A percentile compares a stretch with the other conserved stretches of the same genome.
Evolutionary conservation across 2,329 filamentous ascomycete genomes (phyloP).

Genomic region (Graphiopsis chlorocephala): DNA sequence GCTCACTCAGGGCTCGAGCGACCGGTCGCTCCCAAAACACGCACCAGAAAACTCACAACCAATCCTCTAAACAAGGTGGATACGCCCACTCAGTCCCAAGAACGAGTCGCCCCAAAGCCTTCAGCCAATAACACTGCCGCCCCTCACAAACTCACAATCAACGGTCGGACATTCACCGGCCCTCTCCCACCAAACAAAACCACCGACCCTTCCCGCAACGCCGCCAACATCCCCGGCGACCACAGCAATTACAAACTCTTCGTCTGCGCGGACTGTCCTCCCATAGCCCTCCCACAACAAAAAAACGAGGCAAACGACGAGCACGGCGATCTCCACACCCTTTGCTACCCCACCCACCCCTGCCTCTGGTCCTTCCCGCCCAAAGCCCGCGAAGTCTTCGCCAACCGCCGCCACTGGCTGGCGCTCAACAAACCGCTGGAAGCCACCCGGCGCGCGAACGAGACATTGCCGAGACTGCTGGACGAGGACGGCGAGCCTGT

Average conservation of each 20-base stretch:
- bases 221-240: not conserved
- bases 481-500: not conserved
- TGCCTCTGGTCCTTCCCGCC: conserved; percentile 1
- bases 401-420: not conserved
- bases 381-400: conserved; percentile 7
- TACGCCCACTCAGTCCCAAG: not conserved
- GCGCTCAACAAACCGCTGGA: not conserved
- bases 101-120: not conserved
- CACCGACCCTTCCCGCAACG: not conserved
- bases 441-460: not conserved
- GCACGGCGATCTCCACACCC: not conserved
- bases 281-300: not conserved
- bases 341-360: conserved; percentile 6
- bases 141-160: not conserved
- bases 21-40: too few relatives aligned
- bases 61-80: not conserved
- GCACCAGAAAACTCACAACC: not conserved
- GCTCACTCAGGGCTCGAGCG: not conserved
- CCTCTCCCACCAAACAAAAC: not conserved
- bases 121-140: not conserved
- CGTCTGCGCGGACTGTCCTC: not conserved
- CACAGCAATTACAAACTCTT: not conserved
- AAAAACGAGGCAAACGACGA: not conserved
- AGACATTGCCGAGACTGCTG: not conserved
- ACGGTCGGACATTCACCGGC: not conserved